Percentiles rank a stretch among this genome's conserved stretches.
phyloP scores from a whole-genome alignment of 805 yeast genomes.

The Yamadazyma paraphyllophila region DNA sequence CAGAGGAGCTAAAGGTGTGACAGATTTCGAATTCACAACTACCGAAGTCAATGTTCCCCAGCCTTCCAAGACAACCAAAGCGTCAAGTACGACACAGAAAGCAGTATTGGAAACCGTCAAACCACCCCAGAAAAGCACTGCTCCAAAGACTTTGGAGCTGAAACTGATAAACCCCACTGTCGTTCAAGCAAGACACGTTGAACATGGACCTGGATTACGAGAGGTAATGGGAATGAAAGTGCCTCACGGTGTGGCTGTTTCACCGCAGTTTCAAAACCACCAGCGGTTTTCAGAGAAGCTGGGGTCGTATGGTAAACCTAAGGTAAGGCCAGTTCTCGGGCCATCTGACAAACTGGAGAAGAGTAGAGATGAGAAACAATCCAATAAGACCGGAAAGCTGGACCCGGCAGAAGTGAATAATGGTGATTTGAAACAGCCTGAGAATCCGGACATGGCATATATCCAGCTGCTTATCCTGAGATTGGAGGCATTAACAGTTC shows the following conservation, averaged over 20 bases:
- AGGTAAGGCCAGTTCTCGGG: neutral
- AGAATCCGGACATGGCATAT: neutral
- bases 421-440: neutral
- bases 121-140: too few relatives aligned
- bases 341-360: neutral
- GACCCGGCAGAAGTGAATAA: neutral
- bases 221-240: constrained; percentile 20
- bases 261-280: constrained; percentile 23
- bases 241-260: constrained; percentile 20
- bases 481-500: neutral
- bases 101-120: too few relatives aligned
- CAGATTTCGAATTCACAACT: too few relatives aligned
- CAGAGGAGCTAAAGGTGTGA: too few relatives aligned
- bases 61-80: too few relatives aligned
- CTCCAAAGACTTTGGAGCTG: too few relatives aligned
- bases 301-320: constrained; percentile 18
- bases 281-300: neutral
- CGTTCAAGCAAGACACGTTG: neutral
- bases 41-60: too few relatives aligned
- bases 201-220: constrained; percentile 10
- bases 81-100: too few relatives aligned
- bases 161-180: too few relatives aligned
- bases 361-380: neutral
- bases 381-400: neutral
- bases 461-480: neutral